phyloP scores from a whole-genome alignment of 768 basidiomycete species.

The Amanita muscaria region DNA sequence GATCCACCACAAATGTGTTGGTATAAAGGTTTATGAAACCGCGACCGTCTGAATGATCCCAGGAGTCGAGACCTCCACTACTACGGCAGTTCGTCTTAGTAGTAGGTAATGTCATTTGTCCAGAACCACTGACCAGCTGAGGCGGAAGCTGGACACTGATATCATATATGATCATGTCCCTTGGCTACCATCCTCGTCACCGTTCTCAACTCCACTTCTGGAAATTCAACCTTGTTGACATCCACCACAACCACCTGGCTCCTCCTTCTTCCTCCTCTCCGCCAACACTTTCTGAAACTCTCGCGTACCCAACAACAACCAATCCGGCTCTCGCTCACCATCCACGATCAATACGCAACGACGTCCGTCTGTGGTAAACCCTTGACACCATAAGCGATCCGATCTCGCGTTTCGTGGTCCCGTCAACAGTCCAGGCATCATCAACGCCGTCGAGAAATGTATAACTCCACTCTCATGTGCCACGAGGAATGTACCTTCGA shows the following conservation, averaged over 20 bases:
- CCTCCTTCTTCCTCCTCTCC: slow-evolving; percentile 22
- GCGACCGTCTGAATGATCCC: too few relatives aligned
- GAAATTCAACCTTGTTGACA: not conserved
- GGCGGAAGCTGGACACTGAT: slow-evolving; percentile 45
- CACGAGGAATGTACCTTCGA: slow-evolving; percentile 36
- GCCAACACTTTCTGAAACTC: slow-evolving; percentile 32
- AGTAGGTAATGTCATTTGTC: too few relatives aligned
- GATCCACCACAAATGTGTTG: too few relatives aligned
- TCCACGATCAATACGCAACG: slow-evolving; percentile 34
- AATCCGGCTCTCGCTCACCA: slow-evolving; percentile 46
- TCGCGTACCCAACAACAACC: slow-evolving; percentile 26
- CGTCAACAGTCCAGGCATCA: slow-evolving; percentile 28
- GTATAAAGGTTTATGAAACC: too few relatives aligned
- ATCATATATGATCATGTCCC: slow-evolving; percentile 63
- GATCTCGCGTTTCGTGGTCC: slow-evolving; percentile 18
- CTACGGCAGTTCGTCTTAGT: too few relatives aligned
- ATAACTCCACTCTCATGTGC: slow-evolving; percentile 58
- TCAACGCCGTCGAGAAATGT: slow-evolving; percentile 37
- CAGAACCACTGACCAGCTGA: too few relatives aligned
- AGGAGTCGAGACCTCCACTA: too few relatives aligned
- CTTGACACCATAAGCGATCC: slow-evolving; percentile 34
- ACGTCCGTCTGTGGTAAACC: slow-evolving; percentile 16
- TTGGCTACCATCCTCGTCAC: slow-evolving; percentile 29
- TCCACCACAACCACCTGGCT: not conserved
- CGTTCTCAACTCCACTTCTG: not conserved